Base-by-base conservation (phyloP, 257 asterid genomes). In the Fraxinus anomala region DNA sequence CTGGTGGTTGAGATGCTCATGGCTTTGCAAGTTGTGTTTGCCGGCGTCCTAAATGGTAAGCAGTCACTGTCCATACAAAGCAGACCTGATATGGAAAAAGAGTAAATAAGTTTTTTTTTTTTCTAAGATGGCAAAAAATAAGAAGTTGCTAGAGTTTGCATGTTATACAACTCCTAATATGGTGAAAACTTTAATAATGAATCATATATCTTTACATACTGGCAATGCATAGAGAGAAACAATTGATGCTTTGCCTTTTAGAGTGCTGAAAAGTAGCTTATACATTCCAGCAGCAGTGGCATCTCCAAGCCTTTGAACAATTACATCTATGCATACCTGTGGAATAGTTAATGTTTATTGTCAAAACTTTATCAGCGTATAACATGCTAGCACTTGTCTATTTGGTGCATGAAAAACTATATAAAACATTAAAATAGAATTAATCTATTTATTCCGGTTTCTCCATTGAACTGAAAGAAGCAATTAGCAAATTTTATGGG, bases 211-310 rank as follows among this genome's bases (percentile, higher is more conserved):
- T 77, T 49, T 9, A 85, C 97, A 21, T 88, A 94, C 98, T 36
- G 98, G 97, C 66, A 95, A 76, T 30, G 97, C 97, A 76, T 83
- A 92, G 26, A 93, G 91, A 75, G 97, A 84, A 77, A 85, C 88
- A 24, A 86, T 74, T 70, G 98, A 89, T 10, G 89, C 88, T 77
- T 75, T 89, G 84, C 90, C 97, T 23, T 84, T 81, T 37, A 89
- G 78, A 51, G 89, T 83, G 91, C 86, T 88, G 83, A 88, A 85
- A 65, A 93, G 92, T 72, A 93, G 89, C 87, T 90, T 92, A 87
- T 88, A 93, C 92, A 92, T 87, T 83, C 94, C 97, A 56, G 99
- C 98, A 82, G 99, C 97, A 75, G 99, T 89, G 44, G 98, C 98
- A 72, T 93, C 98, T 74, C 98, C 99, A 21, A 96, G 92, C 87